A percentile compares a stretch with the other conserved stretches of the same genome.
Evolutionary conservation across 2,329 filamentous ascomycete genomes (phyloP).

Genomic region (Tolypocladium nubicola): DNA sequence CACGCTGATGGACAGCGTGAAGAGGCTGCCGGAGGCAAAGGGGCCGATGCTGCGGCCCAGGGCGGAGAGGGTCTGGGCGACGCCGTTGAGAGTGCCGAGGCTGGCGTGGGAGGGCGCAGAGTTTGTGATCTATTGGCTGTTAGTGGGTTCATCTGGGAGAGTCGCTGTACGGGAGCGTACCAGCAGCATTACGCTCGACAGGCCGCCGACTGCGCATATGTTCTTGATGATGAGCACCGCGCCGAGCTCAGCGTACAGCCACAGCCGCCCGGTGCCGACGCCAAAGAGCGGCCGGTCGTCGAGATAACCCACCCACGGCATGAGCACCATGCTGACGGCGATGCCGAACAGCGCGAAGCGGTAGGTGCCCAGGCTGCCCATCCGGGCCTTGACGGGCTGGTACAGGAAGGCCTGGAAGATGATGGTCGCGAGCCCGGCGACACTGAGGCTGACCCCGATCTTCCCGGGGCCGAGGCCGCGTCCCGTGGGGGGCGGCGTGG

Average conservation of each 20-base stretch:
- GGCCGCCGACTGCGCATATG: constrained; percentile 75
- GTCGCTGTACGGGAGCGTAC: constrained; percentile 35
- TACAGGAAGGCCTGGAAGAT: constrained; percentile 84
- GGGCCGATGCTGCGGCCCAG: constrained; percentile 82
- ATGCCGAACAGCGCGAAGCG: constrained; percentile 69
- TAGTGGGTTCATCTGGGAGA: background rate
- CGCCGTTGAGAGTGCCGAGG: constrained; percentile 81
- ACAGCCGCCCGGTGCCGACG: constrained; percentile 50
- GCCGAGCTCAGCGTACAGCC: constrained; percentile 75
- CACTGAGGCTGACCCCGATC: constrained; percentile 76
- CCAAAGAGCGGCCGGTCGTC: constrained; percentile 46
- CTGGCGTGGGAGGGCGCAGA: constrained; percentile 78
- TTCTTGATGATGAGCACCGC: constrained; percentile 78
- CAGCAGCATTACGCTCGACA: constrained; percentile 81
- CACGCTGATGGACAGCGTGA: constrained; percentile 65
- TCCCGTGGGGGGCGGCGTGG: constrained; percentile 64
- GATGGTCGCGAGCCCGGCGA: constrained; percentile 78
- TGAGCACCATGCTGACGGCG: constrained; percentile 70
- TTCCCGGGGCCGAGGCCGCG: constrained; percentile 64
- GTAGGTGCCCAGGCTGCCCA: constrained; percentile 83
- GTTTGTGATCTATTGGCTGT: constrained; percentile 68
- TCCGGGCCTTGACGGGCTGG: constrained; percentile 61
- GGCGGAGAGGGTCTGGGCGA: constrained; percentile 88
- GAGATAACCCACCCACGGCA: constrained; percentile 82
- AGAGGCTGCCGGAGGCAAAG: constrained; percentile 78